Base-by-base conservation (phyloP, 169 alveolate genomes). In the Theileria parva region DNA sequence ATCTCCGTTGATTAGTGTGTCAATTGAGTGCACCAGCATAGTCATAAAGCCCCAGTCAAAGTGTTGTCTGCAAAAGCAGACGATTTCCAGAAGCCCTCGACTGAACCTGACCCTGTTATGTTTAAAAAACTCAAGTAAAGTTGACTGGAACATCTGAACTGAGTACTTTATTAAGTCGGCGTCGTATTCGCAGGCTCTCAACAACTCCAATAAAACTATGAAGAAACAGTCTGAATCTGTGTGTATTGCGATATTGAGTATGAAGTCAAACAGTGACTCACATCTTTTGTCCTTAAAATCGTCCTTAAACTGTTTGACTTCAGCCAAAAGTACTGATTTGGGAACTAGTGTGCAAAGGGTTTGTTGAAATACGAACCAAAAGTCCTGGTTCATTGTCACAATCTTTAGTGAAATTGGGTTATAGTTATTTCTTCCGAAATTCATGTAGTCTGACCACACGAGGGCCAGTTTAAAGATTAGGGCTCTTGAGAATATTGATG, bases 31-130 rank as follows among this genome's bases (percentile, higher is more conserved):
- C 27, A 83, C 71, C 70, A 83, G 81, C 85, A 83, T 75, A 15
- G 79, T 76, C 89, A 83, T 83, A 76, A 83, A 83, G 12, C 89
- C 89, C 89, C 89, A 83, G 77, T 83, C 89, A 57, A 83, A 83
- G 48, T 65, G 67, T 64, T 83, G 89, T 37, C 89, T 51, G 81
- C 89, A 83, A 60, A 53, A 83, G 71, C 87, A 83, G 19, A 83
- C 89, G 19, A 83, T 76, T 27, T 83, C 89, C 77, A 83, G 68
- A 9, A 83, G 37, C 13, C 89, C 89, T 65, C 80, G 55, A 81
- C 89, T 83, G 55, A 83, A 74, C 64, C 72, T 83, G 8, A 83
- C 76, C 53, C 59, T 57, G n/a, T 77, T 83, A 32, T 63, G 28
- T 39, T 83, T 83, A 74, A 83, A 83, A 15, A 77, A 50, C 66